A percentile compares a stretch with the other conserved stretches of the same genome.
Conservation (phyloP, 169 alveolate species). For the Plasmodium vivax region DNA sequence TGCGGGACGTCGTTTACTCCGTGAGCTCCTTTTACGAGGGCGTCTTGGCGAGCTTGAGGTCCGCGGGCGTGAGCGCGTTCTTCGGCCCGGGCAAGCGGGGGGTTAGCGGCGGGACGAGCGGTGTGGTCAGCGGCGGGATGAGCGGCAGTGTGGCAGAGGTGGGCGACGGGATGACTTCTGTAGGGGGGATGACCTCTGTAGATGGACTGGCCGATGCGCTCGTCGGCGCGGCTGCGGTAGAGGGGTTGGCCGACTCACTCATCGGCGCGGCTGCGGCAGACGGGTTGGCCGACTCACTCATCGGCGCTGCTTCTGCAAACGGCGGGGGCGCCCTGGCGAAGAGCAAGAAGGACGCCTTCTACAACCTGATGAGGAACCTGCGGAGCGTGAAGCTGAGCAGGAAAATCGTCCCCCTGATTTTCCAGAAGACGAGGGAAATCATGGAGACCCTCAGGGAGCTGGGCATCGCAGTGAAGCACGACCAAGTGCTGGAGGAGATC, state of each 20-base stretch:
- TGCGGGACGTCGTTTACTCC: constrained; percentile 47
- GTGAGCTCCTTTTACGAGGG: constrained; percentile 52
- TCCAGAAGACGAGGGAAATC: constrained; percentile 57
- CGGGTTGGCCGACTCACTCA: too few relatives aligned
- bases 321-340: not conserved
- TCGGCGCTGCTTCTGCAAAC: not conserved
- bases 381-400: constrained; percentile 60
- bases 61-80: constrained; percentile 11
- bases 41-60: not conserved
- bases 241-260: too few relatives aligned
- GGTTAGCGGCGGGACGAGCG: not conserved
- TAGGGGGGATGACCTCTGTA: not conserved
- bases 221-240: not conserved
- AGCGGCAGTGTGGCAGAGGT: too few relatives aligned
- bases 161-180: too few relatives aligned
- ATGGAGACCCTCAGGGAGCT: constrained; percentile 55
- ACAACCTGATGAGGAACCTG: constrained; percentile 61
- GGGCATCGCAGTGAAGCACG: constrained; percentile 22
- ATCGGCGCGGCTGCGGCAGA: too few relatives aligned
- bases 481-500: constrained; percentile 76
- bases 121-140: too few relatives aligned
- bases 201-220: not conserved
- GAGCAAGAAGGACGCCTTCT: constrained; percentile 53
- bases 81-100: constrained; percentile 8
- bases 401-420: constrained; percentile 56